A percentile compares a stretch with the other conserved stretches of the same genome.
Evolutionary conservation across 164 flowering plant genomes (phyloP).

Genomic region (Akebia trifoliata): DNA sequence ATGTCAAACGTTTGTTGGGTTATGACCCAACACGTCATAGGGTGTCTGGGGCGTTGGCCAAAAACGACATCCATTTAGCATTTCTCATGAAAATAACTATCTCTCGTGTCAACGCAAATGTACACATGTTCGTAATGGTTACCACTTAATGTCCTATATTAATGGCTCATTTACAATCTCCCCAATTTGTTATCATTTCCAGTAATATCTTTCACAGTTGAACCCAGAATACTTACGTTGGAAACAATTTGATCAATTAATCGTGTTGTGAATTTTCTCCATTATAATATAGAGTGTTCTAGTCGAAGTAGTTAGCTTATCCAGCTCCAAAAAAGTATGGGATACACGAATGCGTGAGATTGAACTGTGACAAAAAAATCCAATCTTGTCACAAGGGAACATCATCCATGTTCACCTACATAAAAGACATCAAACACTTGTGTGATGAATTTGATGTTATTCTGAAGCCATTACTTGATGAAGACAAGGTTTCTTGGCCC

Average conservation of each 20-base stretch:
- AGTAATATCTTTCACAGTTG: too few relatives aligned
- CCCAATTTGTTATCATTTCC: too few relatives aligned
- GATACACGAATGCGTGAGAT: slow-evolving; percentile 1
- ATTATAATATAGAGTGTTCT: neutral
- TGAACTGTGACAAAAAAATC: neutral
- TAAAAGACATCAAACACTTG: neutral
- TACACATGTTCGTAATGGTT: too few relatives aligned
- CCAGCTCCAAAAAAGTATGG: slow-evolving; percentile 1
- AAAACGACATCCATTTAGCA: too few relatives aligned
- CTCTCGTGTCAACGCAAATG: too few relatives aligned
- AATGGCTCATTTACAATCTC: too few relatives aligned
- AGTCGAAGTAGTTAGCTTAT: neutral
- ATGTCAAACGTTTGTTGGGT: too few relatives aligned
- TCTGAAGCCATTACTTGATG: neutral
- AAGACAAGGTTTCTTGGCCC: slow-evolving; percentile 1
- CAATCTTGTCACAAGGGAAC: neutral
- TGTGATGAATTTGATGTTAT: neutral
- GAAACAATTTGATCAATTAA: neutral
- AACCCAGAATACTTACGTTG: neutral
- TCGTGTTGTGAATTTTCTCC: neutral
- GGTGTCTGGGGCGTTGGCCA: too few relatives aligned
- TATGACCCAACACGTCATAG: too few relatives aligned
- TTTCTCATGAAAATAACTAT: too few relatives aligned
- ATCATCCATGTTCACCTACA: neutral
- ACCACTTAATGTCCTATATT: too few relatives aligned